Percentiles rank a stretch among this genome's conserved stretches.
Conservation (phyloP, 2,329 filamentous ascomycete genomes). For the Mariannaea elegans region DNA sequence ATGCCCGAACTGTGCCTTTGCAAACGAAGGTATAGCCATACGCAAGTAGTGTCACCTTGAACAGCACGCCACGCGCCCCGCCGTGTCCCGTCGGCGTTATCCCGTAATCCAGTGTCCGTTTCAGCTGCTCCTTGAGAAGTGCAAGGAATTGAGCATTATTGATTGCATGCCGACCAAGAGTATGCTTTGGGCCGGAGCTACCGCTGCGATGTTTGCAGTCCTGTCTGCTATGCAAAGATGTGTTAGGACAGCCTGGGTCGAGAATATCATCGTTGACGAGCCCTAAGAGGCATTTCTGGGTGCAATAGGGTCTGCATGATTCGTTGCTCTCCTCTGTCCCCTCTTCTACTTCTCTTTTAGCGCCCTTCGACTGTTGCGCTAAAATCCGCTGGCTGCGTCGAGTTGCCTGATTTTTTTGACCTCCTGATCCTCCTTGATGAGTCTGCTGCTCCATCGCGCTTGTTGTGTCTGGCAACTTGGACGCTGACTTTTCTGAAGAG, state of each 20-base stretch:
- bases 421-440: not conserved
- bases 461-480: not conserved
- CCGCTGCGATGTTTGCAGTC: not conserved
- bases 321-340: not conserved
- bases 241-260: not conserved
- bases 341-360: not conserved
- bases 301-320: not conserved
- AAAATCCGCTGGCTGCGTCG: conserved; percentile 4
- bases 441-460: not conserved
- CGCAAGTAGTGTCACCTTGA: conserved; percentile 50
- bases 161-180: not conserved
- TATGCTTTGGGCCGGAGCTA: not conserved
- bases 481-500: not conserved
- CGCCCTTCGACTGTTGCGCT: not conserved
- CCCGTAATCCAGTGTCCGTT: not conserved
- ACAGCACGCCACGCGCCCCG: conserved; percentile 41
- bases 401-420: not conserved
- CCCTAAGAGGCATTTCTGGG: conserved; percentile 6
- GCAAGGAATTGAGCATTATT: not conserved
- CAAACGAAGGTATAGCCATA: conserved; percentile 55
- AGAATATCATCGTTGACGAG: not conserved
- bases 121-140: not conserved
- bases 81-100: not conserved
- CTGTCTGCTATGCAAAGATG: not conserved
- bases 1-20: conserved; percentile 50